Base-by-base conservation (phyloP, 129 eudicot species). In the Oenanthe sinensis region DNA sequence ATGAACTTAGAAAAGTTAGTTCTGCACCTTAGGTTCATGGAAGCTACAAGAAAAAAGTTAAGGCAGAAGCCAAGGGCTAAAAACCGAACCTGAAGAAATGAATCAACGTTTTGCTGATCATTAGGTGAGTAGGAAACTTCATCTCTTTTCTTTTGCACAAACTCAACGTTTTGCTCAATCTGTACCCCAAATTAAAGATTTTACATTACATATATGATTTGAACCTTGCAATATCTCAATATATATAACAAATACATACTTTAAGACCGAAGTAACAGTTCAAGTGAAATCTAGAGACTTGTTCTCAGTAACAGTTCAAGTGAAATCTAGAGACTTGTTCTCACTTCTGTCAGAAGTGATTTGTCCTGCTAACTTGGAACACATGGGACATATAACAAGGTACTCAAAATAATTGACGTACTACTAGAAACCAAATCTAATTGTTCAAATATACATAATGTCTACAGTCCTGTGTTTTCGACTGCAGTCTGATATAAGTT, bases 81-180 rank as follows among this genome's bases (percentile, higher is more conserved):
- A 78, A 50, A 43, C 5, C 20, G 40, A 43, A 96, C 99, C 99
- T 92, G 99, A 71, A 90, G 89, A 86, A 96, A 96, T 75, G 81
- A 78, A 63, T 92, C 96, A 77, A 85, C 95, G 12, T 92, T 86
- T 85, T 91, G 93, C 49, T 85, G 90, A 78, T 96, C 96, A 58
- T 86, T 86, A 3, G 97, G 99, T n/a, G 97, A 92, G 85, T 87
- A 96, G 47, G 99, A 81, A 13, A 88, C 99, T 33, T 92, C 95
- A 46, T 96, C 97, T 88, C 99, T 92, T 83, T 92, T 96, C 84
- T 85, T 96, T 87, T 86, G 97, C 82, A 92, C 96, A 81, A 86
- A 92, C 60, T 89, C 97, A 46, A 89, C 90, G 87, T 92, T 96
- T 77, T 87, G 86, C 87, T 96, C 97, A 77, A 96, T 89, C 99